Evolutionary conservation across 495 filamentous ascomycete genomes (phyloP).

Genomic region (Mytilinidion resinicola): DNA sequence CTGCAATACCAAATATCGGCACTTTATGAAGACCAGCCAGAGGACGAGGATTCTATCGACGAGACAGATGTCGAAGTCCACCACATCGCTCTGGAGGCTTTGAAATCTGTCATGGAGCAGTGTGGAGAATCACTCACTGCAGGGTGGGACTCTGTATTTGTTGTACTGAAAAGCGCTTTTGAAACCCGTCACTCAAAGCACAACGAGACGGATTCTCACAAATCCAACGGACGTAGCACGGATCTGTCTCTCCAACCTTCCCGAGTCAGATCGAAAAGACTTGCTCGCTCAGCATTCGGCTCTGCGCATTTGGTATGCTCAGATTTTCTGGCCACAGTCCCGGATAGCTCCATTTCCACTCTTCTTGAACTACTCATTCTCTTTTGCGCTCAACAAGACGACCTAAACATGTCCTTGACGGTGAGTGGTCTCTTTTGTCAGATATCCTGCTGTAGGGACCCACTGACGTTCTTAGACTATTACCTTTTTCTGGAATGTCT

Average conservation of each 20-base stretch:
- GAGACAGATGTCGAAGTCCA: constrained; percentile 74
- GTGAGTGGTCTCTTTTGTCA: constrained; percentile 37
- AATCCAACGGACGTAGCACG: too few relatives aligned
- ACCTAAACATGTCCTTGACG: constrained; percentile 92
- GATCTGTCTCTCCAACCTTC: not conserved
- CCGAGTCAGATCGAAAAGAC: constrained; percentile 50
- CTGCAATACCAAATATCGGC: constrained; percentile 51
- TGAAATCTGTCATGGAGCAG: constrained; percentile 78
- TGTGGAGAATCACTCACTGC: constrained; percentile 74
- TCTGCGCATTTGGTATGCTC: constrained; percentile 90
- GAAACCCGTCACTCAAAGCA: constrained; percentile 24
- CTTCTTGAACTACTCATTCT: constrained; percentile 82
- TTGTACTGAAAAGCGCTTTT: constrained; percentile 80
- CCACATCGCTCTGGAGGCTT: constrained; percentile 67
- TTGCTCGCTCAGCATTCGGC: constrained; percentile 78
- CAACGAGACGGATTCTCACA: too few relatives aligned
- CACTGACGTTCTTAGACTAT: constrained; percentile 50
- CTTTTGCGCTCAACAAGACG: constrained; percentile 80
- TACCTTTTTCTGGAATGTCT: constrained; percentile 91
- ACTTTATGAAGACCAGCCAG: constrained; percentile 45
- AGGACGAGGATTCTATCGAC: constrained; percentile 46
- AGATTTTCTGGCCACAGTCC: constrained; percentile 78
- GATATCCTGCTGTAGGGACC: too few relatives aligned
- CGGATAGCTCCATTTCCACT: constrained; percentile 69
- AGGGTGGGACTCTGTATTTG: constrained; percentile 81